Percentiles rank a stretch among this genome's conserved stretches.
Evolutionary conservation across 129 eudicot species (phyloP).

Genomic region (Silybum marianum): DNA sequence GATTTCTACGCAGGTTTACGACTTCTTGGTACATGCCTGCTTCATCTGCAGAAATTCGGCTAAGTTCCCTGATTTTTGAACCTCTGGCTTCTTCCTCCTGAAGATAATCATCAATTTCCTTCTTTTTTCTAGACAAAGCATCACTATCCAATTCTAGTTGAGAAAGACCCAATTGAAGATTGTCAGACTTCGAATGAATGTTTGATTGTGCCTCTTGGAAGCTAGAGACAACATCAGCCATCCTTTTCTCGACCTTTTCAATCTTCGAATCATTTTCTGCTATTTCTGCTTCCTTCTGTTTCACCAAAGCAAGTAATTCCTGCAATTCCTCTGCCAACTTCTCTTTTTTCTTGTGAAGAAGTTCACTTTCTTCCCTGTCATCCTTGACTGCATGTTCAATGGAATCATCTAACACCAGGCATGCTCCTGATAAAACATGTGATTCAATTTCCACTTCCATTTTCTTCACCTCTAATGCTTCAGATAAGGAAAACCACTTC

Average conservation of each 20-base stretch:
- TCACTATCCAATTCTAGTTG: slow-evolving; percentile 50
- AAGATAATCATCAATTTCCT: slow-evolving; percentile 53
- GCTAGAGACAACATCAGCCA: slow-evolving; percentile 52
- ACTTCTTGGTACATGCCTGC: slow-evolving; percentile 52
- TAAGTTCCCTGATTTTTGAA: slow-evolving; percentile 49
- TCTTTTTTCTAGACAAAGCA: slow-evolving; percentile 46
- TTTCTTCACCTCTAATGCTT: slow-evolving; percentile 60
- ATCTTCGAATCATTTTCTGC: slow-evolving; percentile 61
- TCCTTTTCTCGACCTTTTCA: slow-evolving; percentile 54
- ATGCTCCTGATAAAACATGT: slow-evolving; percentile 52
- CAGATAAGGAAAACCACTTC: slow-evolving; percentile 51
- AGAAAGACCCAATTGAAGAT: slow-evolving; percentile 41
- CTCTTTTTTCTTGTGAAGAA: slow-evolving; percentile 50
- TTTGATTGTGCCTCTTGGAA: slow-evolving; percentile 57
- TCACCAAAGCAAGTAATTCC: slow-evolving; percentile 65
- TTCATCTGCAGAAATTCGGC: slow-evolving; percentile 53
- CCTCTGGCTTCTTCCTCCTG: slow-evolving; percentile 62
- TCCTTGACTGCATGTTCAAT: slow-evolving; percentile 52
- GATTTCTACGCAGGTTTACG: slow-evolving; percentile 45
- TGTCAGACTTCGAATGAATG: slow-evolving; percentile 35
- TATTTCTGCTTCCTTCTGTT: slow-evolving; percentile 75
- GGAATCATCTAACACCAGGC: slow-evolving; percentile 46
- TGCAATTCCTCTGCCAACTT: slow-evolving; percentile 57
- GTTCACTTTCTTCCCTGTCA: slow-evolving; percentile 59
- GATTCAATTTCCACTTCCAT: slow-evolving; percentile 62